These are phyloP conservation scores for Myxozyma geophila DNA, from an alignment of 805 yeast species.

Conservation along the genomic window DNA sequence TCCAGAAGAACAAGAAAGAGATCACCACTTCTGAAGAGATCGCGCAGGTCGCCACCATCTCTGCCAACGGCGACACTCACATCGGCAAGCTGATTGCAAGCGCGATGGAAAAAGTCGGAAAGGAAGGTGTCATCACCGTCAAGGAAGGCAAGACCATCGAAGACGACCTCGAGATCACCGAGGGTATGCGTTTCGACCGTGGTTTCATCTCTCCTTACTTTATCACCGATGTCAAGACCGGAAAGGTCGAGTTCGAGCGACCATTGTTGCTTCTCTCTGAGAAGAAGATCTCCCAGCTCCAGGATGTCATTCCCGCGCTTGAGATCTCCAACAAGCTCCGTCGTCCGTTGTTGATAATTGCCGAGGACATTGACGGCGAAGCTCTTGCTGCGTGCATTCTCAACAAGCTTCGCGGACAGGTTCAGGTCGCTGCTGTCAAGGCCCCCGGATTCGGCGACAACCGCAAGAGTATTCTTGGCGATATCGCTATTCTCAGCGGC, in stretches of 20 bases:
- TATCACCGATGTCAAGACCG: conserved; percentile 87
- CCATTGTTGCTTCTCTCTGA: conserved; percentile 87
- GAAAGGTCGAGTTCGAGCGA: conserved; percentile 93
- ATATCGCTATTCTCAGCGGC: conserved; percentile 91
- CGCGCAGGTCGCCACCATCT: conserved; percentile 97
- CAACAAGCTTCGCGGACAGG: conserved; percentile 97
- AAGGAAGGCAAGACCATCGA: conserved; percentile 96
- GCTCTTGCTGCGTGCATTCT: conserved; percentile 97
- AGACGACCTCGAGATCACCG: conserved; percentile 95
- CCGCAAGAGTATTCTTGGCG: conserved; percentile 94
- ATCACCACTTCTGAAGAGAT: conserved; percentile 93
- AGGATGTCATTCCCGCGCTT: conserved; percentile 88
- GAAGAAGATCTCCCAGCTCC: conserved; percentile 88
- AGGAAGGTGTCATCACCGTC: conserved; percentile 98
- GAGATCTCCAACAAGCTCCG: conserved; percentile 91
- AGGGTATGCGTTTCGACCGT: conserved; percentile 98
- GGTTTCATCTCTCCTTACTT: conserved; percentile 97
- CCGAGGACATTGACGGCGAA: conserved; percentile 97
- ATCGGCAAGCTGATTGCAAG: conserved; percentile 88
- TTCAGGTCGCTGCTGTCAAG: conserved; percentile 94
- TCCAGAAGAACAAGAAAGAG: conserved; percentile 85
- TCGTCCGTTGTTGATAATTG: conserved; percentile 89
- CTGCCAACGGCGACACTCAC: conserved; percentile 94
- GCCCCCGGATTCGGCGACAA: conserved; percentile 99
- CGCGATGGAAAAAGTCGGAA: conserved; percentile 98